A percentile compares a stretch with the other conserved stretches of the same genome.
Evolutionary conservation across 305 asterid species (phyloP).

Genomic region (Coffea humblotiana): DNA sequence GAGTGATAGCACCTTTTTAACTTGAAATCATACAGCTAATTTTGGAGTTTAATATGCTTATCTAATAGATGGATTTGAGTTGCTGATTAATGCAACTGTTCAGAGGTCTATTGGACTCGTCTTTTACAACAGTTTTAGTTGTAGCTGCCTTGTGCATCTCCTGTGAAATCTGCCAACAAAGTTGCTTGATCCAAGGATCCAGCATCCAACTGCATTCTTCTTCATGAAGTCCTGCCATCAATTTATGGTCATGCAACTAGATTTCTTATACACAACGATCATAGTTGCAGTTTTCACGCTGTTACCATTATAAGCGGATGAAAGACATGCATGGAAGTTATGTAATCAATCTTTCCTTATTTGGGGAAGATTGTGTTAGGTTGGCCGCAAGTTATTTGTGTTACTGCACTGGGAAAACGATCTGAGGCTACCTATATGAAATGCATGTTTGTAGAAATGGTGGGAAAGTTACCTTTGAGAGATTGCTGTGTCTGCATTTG

Average conservation of each 20-base stretch:
- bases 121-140: slow-evolving; percentile 53
- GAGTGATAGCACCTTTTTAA: not conserved
- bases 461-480: slow-evolving; percentile 45
- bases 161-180: slow-evolving; percentile 38
- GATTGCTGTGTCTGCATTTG: slow-evolving; percentile 41
- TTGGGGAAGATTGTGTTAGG: not conserved
- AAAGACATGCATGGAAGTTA: not conserved
- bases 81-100: not conserved
- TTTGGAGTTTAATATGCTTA: not conserved
- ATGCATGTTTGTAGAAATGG: not conserved
- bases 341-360: not conserved
- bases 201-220: slow-evolving; percentile 45
- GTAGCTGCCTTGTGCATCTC: slow-evolving; percentile 69
- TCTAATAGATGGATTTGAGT: slow-evolving; percentile 1
- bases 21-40: not conserved
- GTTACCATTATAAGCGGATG: not conserved
- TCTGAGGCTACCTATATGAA: not conserved
- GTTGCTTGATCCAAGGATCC: slow-evolving; percentile 49
- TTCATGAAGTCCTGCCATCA: slow-evolving; percentile 52
- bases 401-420: not conserved
- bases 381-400: not conserved
- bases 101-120: not conserved
- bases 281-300: not conserved
- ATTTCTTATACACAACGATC: not conserved
- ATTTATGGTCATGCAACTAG: slow-evolving; percentile 5